Percentiles rank a stretch among this genome's conserved stretches.
Conservation (phyloP, 1,139 yeast genomes). For the Sugiyamaella sp. region DNA sequence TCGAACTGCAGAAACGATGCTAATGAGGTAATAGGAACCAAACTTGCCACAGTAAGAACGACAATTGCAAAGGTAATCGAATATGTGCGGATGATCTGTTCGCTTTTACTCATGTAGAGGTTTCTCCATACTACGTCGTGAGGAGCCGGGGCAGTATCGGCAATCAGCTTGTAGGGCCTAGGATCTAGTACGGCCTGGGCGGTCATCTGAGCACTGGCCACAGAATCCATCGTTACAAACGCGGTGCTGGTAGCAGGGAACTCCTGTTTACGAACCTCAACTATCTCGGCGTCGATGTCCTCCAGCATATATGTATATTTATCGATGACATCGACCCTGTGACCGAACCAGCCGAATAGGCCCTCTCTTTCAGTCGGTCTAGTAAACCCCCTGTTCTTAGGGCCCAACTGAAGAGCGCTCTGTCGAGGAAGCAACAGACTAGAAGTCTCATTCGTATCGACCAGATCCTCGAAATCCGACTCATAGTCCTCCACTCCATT, state of each 20-base stretch:
- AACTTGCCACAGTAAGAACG: constrained; percentile 63
- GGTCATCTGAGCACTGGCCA: constrained; percentile 85
- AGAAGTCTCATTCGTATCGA: constrained; percentile 15
- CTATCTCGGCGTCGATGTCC: constrained; percentile 61
- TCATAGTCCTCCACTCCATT: constrained; percentile 6
- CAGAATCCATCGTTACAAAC: constrained; percentile 82
- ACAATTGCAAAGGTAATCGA: constrained; percentile 66
- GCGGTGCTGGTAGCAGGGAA: constrained; percentile 56
- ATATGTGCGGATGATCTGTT: constrained; percentile 61
- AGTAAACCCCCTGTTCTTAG: constrained; percentile 26
- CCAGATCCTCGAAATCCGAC: constrained; percentile 10
- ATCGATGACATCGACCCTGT: constrained; percentile 65
- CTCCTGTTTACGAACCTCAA: constrained; percentile 41
- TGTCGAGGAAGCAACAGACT: constrained; percentile 20
- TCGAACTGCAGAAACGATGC: constrained; percentile 72
- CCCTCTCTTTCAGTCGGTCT: constrained; percentile 52
- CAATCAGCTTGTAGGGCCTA: constrained; percentile 67
- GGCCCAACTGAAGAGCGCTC: constrained; percentile 22
- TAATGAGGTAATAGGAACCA: constrained; percentile 66
- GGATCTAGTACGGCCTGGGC: constrained; percentile 90
- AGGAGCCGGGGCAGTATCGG: constrained; percentile 84
- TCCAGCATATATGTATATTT: constrained; percentile 60
- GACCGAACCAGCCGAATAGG: constrained; percentile 56
- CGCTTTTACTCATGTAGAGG: constrained; percentile 59
- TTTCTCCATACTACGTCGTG: constrained; percentile 84